Base-by-base conservation (phyloP, 1,284 basidiomycete species). In the Sutorius eximius region DNA sequence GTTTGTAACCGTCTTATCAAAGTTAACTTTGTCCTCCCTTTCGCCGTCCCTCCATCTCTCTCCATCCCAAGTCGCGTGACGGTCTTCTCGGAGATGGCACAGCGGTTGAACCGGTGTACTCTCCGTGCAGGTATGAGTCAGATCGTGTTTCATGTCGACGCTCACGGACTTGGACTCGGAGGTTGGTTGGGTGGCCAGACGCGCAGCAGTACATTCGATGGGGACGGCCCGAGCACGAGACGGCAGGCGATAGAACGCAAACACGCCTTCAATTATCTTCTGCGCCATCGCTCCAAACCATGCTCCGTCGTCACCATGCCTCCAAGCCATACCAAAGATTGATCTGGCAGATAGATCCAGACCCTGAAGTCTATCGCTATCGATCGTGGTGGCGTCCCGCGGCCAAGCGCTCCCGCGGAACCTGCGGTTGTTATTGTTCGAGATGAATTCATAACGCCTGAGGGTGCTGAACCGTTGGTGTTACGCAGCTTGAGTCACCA, bases 281-380 rank as follows among this genome's bases (percentile, higher is more conserved):
- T 38, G 7, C 33, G 33, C 37, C n/a, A 47, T 13, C 22, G 29
- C 16, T 20, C n/a, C 40, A 16, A 16, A 27, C 12, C 32, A 15
- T 10, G 18, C 6, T 9, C 10, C 13, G 29, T 44, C 44, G 49
- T 27, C 27, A 34, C 16, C 10, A 29, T 30, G 41, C 47, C 37
- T 45, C 27, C 18, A 50, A 0, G 42, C 20, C 33, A 27, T 43
- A 12, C 38, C 15, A n/a, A 37, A 43, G 27, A 11, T 45, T 8
- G 32, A 43, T 30, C 42, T 18, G 38, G 36, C n/a, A 32, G 24
- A 15, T 6, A 10, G 47, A 41, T 7, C 40, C 9, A 15, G 63
- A 47, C 55, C 64, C 59, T 62, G 59, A 47, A 53, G 55, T 50
- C 49, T 48, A 59, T 65, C 58, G 33, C 18, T 10, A 54, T 50